A percentile compares a stretch with the other conserved stretches of the same genome.
Conservation (phyloP, 164 flowering plant species). For the Tetrastigma voinierianum region DNA sequence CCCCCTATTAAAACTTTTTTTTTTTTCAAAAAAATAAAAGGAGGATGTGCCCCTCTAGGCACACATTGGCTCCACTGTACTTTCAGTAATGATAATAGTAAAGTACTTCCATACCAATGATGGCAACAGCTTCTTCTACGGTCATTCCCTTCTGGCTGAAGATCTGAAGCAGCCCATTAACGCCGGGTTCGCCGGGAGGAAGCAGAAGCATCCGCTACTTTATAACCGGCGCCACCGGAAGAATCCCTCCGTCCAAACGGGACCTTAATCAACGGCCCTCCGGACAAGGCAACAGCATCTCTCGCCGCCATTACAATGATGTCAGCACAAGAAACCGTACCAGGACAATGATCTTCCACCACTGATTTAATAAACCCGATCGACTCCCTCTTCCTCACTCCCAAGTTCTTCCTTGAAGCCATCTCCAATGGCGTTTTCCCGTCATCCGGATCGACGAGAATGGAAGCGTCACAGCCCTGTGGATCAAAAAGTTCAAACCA, state of each 20-base stretch:
- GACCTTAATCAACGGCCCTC: constrained; percentile 47
- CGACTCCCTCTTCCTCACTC: constrained; percentile 36
- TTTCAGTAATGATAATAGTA: no score
- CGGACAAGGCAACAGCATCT: constrained; percentile 45
- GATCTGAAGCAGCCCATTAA: constrained; percentile 33
- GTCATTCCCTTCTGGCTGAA: constrained; percentile 47
- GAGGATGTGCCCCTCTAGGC: no score
- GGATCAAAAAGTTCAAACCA: background rate
- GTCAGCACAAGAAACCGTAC: constrained; percentile 58
- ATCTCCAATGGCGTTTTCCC: constrained; percentile 24
- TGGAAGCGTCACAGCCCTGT: constrained; percentile 71
- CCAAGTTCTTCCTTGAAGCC: constrained; percentile 40
- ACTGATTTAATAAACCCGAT: constrained; percentile 32
- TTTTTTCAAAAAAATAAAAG: no score
- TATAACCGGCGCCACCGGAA: constrained; percentile 15
- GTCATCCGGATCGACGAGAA: constrained; percentile 35
- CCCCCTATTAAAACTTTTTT: no score
- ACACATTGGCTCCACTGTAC: no score
- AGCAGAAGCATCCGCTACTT: constrained; percentile 44
- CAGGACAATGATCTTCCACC: constrained; percentile 47
- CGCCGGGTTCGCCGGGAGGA: constrained; percentile 32
- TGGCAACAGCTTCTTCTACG: constrained; percentile 53
- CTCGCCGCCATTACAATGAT: constrained; percentile 50
- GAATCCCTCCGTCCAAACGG: constrained; percentile 58
- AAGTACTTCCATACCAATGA: constrained; percentile 42